Evolutionary conservation across 441 rosid species (phyloP), one percentile per base, ranked within the genome.

Genomic region (Raphanus hybrid): DNA sequence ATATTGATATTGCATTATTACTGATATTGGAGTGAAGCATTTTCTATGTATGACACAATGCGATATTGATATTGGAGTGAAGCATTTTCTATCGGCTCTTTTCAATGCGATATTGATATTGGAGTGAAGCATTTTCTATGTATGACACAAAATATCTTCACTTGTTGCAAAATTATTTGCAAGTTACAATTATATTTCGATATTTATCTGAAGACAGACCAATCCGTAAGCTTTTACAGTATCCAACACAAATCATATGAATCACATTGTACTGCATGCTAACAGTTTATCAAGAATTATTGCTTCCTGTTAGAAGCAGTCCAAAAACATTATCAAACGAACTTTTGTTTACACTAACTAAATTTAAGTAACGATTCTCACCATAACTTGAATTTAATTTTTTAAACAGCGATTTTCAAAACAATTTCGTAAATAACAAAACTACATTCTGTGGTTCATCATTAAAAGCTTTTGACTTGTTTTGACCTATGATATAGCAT

Each of bases 371-470:
- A 34, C 6, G 6, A 34, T 34, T 34, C 37, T 34, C 37, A 34
- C 37, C 32, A 34, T 34, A 34, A 34, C 37, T 34, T 5, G 14
- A 50, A 50, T n/a, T n/a, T 37, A 37, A 50, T 5, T 1, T 5
- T 50, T 5, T n/a, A 50, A 50, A 14, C 15, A 3, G 29, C 12
- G 29, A 41, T 57, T 58, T 70, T 54, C 58, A 62, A 76, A 37
- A 69, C 0, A 4, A 26, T 52, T 37, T 69, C 29, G 80, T 69
- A 76, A 76, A 76, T 63, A 52, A 20, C 78, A 75, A 45, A 66
- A 66, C 27, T 18, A 66, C 55, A 69, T 11, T 69, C 32, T 3
- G 9, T 69, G 64, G 52, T 18, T 27, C 66, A 12, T 23, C 35
- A 26, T 37, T 74, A 34, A 55, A 69, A 57, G 18, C 72, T 16